phyloP scores from a whole-genome alignment of 371 early-diverging fungal genomes.

The Actinomortierella ambigua region DNA sequence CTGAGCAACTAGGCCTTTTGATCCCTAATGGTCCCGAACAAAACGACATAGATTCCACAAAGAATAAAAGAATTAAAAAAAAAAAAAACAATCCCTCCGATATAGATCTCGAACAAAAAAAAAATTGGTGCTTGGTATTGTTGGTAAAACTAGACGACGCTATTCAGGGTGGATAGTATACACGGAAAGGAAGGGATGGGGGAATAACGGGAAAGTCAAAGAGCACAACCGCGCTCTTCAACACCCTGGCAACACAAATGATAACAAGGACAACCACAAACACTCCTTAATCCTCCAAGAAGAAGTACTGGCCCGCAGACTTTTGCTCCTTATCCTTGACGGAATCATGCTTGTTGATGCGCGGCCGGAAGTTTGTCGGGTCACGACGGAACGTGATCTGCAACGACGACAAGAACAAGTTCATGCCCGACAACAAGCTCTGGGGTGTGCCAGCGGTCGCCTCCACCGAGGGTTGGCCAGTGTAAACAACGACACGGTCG shows the following conservation, averaged over 20 bases:
- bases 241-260: too few species aligned
- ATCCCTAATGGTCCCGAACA: too few species aligned
- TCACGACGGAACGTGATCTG: constrained; percentile 99
- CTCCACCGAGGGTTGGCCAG: constrained; percentile 90
- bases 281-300: constrained; percentile 71
- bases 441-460: constrained; percentile 92
- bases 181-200: too few species aligned
- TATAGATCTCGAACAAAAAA: too few species aligned
- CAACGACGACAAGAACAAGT: constrained; percentile 94
- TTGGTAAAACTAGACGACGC: too few species aligned
- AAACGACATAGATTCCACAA: too few species aligned
- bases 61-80: neutral
- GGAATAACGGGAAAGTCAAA: too few species aligned
- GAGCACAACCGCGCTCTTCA: too few species aligned
- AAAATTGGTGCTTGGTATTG: too few species aligned
- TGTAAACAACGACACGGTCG: constrained; percentile 98
- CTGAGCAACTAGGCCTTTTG: neutral
- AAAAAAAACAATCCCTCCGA: too few species aligned
- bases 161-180: too few species aligned
- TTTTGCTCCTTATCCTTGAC: constrained; percentile 99
- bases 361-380: constrained; percentile 97
- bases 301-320: constrained; percentile 92
- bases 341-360: constrained; percentile 98
- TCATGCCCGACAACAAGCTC: constrained; percentile 96
- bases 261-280: too few species aligned